Evolutionary conservation across 768 basidiomycete genomes (phyloP).

Genomic region (Lactarius sp.): DNA sequence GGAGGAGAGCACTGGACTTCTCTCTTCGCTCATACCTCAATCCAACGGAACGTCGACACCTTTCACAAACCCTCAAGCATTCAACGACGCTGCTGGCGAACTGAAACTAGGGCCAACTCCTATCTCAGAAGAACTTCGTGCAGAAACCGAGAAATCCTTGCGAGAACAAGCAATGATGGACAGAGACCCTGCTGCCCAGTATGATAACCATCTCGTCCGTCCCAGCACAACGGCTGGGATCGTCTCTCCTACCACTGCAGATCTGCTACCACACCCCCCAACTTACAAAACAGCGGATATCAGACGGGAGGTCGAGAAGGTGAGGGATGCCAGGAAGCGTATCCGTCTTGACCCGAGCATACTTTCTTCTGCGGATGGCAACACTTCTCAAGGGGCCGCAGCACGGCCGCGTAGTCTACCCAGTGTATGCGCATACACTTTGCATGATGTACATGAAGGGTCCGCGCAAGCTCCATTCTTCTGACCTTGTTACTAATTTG

Average conservation of each 20-base stretch:
- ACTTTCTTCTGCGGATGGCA: slow-evolving; percentile 51
- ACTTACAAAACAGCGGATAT: slow-evolving; percentile 84
- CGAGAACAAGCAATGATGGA: slow-evolving; percentile 79
- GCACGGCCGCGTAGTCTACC: slow-evolving; percentile 69
- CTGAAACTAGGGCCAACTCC: slow-evolving; percentile 85
- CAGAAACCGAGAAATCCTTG: slow-evolving; percentile 74
- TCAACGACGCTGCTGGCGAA: slow-evolving; percentile 69
- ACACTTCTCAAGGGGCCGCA: slow-evolving; percentile 53
- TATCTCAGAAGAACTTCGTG: slow-evolving; percentile 69
- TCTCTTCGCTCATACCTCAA: slow-evolving; percentile 73
- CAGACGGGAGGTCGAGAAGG: slow-evolving; percentile 82
- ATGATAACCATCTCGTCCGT: slow-evolving; percentile 54
- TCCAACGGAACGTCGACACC: slow-evolving; percentile 44
- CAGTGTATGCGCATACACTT: slow-evolving; percentile 91
- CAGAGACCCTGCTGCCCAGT: slow-evolving; percentile 60
- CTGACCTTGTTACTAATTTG: not conserved
- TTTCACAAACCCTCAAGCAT: slow-evolving; percentile 60
- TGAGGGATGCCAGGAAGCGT: slow-evolving; percentile 86
- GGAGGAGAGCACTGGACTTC: slow-evolving; percentile 83
- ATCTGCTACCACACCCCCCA: slow-evolving; percentile 76
- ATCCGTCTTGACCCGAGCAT: slow-evolving; percentile 82
- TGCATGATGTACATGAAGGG: slow-evolving; percentile 96
- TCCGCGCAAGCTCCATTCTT: slow-evolving; percentile 36
- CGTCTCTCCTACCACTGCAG: slow-evolving; percentile 58
- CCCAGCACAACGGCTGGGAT: slow-evolving; percentile 51